Evolutionary conservation across 1,284 basidiomycete genomes (phyloP), one percentile per base, ranked within the genome.

Genomic region (Puccinia triticina): DNA sequence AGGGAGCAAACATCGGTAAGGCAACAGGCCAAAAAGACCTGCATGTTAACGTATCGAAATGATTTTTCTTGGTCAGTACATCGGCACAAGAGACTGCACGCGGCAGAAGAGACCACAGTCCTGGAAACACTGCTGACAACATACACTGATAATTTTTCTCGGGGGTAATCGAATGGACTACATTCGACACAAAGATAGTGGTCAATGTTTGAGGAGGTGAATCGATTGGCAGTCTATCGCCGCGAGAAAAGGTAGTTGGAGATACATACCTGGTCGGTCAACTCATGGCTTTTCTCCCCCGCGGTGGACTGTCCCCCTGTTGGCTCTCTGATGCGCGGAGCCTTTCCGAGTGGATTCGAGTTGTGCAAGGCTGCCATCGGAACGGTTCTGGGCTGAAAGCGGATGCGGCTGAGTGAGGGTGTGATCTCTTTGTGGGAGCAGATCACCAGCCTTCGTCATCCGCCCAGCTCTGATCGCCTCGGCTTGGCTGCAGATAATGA

Each of bases 81-180:
- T 53, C 50, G 50, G 5, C 23, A 21, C 23, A n/a, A n/a, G n/a
- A n/a, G n/a, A n/a, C n/a, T n/a, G n/a, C n/a, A n/a, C n/a, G n/a
- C n/a, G n/a, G n/a, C n/a, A n/a, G n/a, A n/a, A n/a, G n/a, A n/a
- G n/a, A n/a, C n/a, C n/a, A n/a, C 50, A 53, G 50, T 43, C 40
- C 12, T 43, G 50, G 50, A 53, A 43, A 43, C 40, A 43, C 40
- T n/a, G n/a, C 40, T 43, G 40, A n/a, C n/a, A 43, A 57, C 55
- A 10, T 57, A 57, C 55, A 14, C 21, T 57, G n/a, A 57, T 57
- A 21, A 57, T 57, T 57, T 57, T 57, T 21, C 55, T 57, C 23
- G 55, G 55, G n/a, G 55, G 55, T 57, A 57, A 57, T 57, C 55
- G 55, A 26, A 57, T 57, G 23, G 55, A 57, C 55, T n/a, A n/a